A percentile compares a stretch with the other conserved stretches of the same genome.
Evolutionary conservation across 495 filamentous ascomycete genomes (phyloP).

Genomic region (Podospora bellae-mahoneyi): DNA sequence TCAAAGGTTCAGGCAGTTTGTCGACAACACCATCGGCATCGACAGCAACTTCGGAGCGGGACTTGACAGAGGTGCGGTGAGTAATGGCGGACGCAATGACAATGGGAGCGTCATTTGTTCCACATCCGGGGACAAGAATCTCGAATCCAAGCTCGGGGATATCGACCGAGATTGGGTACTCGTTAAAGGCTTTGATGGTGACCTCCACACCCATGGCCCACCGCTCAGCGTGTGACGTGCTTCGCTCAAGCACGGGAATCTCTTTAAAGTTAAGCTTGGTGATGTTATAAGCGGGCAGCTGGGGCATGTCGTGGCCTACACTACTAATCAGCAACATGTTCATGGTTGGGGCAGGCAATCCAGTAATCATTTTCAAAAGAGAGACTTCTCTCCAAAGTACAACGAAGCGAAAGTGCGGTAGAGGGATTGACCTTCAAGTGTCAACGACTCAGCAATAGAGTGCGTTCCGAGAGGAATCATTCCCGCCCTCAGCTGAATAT

Average conservation of each 20-base stretch:
- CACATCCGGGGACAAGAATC: conserved; percentile 78
- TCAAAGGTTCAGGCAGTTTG: conserved; percentile 67
- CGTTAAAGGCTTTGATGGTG: conserved; percentile 62
- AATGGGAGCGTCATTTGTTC: conserved; percentile 61
- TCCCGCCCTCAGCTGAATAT: conserved; percentile 70
- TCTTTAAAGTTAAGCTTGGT: conserved; percentile 73
- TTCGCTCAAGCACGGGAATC: conserved; percentile 43
- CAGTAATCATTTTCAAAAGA: conserved; percentile 31
- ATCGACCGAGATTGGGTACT: conserved; percentile 68
- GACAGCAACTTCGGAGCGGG: conserved; percentile 61
- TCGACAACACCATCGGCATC: conserved; percentile 65
- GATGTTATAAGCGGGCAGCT: conserved; percentile 73
- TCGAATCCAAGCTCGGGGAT: conserved; percentile 80
- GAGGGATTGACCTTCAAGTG: conserved; percentile 75
- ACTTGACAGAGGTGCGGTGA: conserved; percentile 57
- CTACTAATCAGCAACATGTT: conserved; percentile 30
- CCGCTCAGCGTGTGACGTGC: conserved; percentile 21
- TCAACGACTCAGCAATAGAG: conserved; percentile 62
- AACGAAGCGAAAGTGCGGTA: conserved; percentile 53
- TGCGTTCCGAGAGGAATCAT: conserved; percentile 73
- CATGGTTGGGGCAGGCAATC: not conserved
- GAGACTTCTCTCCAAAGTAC: conserved; percentile 49
- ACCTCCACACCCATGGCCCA: conserved; percentile 75
- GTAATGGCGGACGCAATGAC: conserved; percentile 68
- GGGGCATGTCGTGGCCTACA: conserved; percentile 64